A percentile compares a stretch with the other conserved stretches of the same genome.
phyloP scores from a whole-genome alignment of 208 protist species.

The Leishmania aethiopica region DNA sequence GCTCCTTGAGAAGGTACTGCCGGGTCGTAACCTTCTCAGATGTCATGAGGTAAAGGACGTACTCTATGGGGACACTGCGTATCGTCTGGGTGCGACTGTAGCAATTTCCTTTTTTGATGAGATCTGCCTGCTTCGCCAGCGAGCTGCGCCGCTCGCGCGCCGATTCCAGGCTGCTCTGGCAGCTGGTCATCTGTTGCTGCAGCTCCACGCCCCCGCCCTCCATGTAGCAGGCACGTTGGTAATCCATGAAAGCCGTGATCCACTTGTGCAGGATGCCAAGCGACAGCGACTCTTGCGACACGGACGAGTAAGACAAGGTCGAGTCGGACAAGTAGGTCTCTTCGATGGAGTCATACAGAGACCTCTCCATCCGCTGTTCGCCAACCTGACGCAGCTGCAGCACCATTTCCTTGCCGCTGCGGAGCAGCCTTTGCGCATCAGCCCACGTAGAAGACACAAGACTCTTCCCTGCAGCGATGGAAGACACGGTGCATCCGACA shows the following conservation, averaged over 20 bases:
- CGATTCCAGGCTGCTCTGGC: slow-evolving; percentile 27
- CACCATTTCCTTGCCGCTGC: slow-evolving; percentile 18
- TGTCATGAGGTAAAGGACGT: slow-evolving; percentile 36
- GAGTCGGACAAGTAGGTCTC: slow-evolving; percentile 14
- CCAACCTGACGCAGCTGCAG: slow-evolving; percentile 9
- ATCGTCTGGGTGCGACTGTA: slow-evolving; percentile 28
- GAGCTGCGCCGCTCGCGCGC: slow-evolving; percentile 31
- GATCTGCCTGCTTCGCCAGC: slow-evolving; percentile 32
- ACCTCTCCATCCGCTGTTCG: slow-evolving; percentile 17
- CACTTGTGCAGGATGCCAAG: slow-evolving; percentile 49
- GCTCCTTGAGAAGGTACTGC: slow-evolving; percentile 29
- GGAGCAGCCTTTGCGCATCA: slow-evolving; percentile 22
- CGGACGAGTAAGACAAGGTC: slow-evolving; percentile 18
- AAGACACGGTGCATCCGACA: slow-evolving; percentile 25
- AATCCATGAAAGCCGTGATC: slow-evolving; percentile 60
- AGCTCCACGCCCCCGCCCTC: slow-evolving; percentile 34
- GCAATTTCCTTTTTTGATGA: slow-evolving; percentile 32
- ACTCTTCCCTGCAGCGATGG: slow-evolving; percentile 16
- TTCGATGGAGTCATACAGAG: slow-evolving; percentile 19
- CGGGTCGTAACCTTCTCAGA: slow-evolving; percentile 31
- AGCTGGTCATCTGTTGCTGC: slow-evolving; percentile 43
- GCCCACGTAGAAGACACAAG: slow-evolving; percentile 22
- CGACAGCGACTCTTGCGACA: slow-evolving; percentile 24
- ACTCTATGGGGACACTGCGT: slow-evolving; percentile 25
- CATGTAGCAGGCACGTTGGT: slow-evolving; percentile 42